A percentile compares a stretch with the other conserved stretches of the same genome.
Evolutionary conservation across 441 rosid genomes (phyloP).

Genomic region (Gossypium schwendimanii): DNA sequence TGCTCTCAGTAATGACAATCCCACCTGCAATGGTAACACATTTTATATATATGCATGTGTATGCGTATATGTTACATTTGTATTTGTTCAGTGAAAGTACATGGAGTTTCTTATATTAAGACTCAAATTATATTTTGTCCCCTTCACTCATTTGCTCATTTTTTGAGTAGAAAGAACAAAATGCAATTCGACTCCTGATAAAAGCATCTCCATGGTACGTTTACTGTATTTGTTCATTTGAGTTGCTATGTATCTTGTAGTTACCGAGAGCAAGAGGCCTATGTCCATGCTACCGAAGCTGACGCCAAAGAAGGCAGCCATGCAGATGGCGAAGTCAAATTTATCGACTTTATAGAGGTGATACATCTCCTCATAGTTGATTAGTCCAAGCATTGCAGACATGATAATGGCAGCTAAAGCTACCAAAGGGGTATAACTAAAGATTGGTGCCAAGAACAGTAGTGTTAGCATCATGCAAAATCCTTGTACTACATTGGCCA

Average conservation of each 20-base stretch:
- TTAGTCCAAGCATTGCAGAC: slow-evolving; percentile 85
- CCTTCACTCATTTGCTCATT: too few relatives aligned
- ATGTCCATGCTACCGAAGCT: slow-evolving; percentile 68
- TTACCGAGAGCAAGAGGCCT: slow-evolving; percentile 57
- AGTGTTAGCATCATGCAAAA: slow-evolving; percentile 72
- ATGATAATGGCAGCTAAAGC: slow-evolving; percentile 78
- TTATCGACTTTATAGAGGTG: slow-evolving; percentile 71
- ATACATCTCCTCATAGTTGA: slow-evolving; percentile 49
- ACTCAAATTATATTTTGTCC: too few relatives aligned
- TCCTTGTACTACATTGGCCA: slow-evolving; percentile 76
- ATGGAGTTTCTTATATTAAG: not conserved
- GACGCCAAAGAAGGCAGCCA: slow-evolving; percentile 69
- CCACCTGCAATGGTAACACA: slow-evolving; percentile 32
- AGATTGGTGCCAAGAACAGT: slow-evolving; percentile 64
- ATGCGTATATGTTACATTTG: not conserved
- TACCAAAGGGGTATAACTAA: slow-evolving; percentile 81
- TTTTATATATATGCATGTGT: too few relatives aligned
- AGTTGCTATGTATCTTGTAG: not conserved
- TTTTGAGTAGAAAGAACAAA: not conserved
- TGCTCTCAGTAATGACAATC: slow-evolving; percentile 50
- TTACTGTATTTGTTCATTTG: not conserved
- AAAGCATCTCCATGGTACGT: too few relatives aligned
- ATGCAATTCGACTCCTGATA: too few relatives aligned
- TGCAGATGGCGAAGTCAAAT: slow-evolving; percentile 68
- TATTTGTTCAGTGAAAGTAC: not conserved